Conservation (phyloP, 2,329 filamentous ascomycete species). For the Fusarium marasasianum region DNA sequence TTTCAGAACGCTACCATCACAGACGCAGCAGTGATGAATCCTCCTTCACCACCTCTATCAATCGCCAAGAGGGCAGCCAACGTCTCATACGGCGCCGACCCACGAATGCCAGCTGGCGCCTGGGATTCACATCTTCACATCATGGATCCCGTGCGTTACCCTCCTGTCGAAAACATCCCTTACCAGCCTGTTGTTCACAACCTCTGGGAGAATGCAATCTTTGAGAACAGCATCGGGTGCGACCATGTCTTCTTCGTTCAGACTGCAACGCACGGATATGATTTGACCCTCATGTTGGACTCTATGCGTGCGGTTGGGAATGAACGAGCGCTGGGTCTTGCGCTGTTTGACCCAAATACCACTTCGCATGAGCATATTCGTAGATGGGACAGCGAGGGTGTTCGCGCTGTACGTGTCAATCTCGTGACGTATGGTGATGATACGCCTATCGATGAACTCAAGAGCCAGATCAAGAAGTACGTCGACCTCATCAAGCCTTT, state of each 20-base stretch:
- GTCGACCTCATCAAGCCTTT: not conserved
- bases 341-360: not conserved
- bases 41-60: not conserved
- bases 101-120: not conserved
- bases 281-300: not conserved
- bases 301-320: not conserved
- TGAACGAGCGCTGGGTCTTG: not conserved
- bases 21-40: not conserved
- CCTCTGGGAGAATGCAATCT: not conserved
- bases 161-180: not conserved
- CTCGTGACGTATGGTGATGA: not conserved
- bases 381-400: not conserved
- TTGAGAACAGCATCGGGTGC: not conserved
- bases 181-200: not conserved
- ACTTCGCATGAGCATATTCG: not conserved
- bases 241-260: not conserved
- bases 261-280: not conserved
- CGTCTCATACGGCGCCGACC: not conserved
- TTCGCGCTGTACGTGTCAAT: not conserved
- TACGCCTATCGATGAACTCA: not conserved
- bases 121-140: conserved; percentile 2
- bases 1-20: no score
- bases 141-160: not conserved
- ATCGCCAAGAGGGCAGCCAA: not conserved
- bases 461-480: not conserved